Conservation (phyloP, 2,329 filamentous ascomycete species). For the Fonsecaea pedrosoi region DNA sequence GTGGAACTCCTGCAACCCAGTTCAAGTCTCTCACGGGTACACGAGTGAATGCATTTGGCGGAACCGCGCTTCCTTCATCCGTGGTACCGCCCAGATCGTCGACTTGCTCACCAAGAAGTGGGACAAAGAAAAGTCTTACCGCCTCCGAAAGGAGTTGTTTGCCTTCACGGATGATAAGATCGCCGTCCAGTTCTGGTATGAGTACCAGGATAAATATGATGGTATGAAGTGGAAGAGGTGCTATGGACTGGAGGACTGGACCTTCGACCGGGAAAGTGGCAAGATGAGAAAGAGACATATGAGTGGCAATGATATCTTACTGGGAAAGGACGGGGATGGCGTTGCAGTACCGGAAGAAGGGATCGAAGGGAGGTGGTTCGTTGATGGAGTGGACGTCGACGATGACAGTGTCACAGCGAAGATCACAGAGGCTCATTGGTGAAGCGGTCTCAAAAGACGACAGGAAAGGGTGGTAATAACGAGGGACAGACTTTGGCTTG, state of each 20-base stretch:
- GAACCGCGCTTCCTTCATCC: conserved; percentile 74
- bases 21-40: conserved; percentile 72
- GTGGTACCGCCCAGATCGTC: conserved; percentile 69
- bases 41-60: conserved; percentile 80
- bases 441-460: neutral
- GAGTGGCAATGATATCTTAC: conserved; percentile 55
- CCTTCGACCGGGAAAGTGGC: conserved; percentile 48
- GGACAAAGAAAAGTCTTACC: conserved; percentile 73
- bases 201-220: conserved; percentile 72
- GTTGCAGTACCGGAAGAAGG: conserved; percentile 37
- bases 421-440: conserved; percentile 40
- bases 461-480: neutral
- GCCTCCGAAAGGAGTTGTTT: conserved; percentile 82
- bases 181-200: conserved; percentile 91
- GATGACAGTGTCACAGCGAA: conserved; percentile 40
- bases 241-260: conserved; percentile 71
- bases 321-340: conserved; percentile 52
- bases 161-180: conserved; percentile 60
- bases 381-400: conserved; percentile 52
- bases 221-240: conserved; percentile 79
- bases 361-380: conserved; percentile 53
- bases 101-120: conserved; percentile 75
- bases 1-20: conserved; percentile 78
- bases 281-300: conserved; percentile 58
- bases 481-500: neutral